phyloP scores from a whole-genome alignment of 345 rosid species.

The Moricandia arvensis region DNA sequence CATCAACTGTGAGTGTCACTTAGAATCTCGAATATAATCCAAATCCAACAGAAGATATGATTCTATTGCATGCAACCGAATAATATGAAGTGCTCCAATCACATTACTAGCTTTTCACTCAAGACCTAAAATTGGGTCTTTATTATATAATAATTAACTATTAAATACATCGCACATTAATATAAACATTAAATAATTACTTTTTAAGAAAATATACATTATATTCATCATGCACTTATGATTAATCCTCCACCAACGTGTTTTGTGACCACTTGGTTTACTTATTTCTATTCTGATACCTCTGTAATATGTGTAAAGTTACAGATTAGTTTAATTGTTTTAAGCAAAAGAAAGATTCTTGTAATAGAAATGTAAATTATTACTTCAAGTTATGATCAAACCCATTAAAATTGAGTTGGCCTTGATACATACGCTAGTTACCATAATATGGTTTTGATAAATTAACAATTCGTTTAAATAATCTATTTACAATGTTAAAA shows the following conservation, averaged over 20 bases:
- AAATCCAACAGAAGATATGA: constrained; percentile 37
- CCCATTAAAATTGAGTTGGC: neutral
- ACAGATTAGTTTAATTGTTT: neutral
- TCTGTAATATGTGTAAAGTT: constrained; percentile 33
- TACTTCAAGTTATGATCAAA: neutral
- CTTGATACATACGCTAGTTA: neutral
- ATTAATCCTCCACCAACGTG: constrained; percentile 15
- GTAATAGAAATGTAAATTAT: neutral
- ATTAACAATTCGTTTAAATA: neutral
- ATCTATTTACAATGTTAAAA: neutral
- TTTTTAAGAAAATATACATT: neutral
- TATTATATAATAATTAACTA: neutral
- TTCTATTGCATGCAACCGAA: constrained; percentile 37
- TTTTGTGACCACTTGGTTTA: constrained; percentile 14
- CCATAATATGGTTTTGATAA: neutral
- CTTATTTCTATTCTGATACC: constrained; percentile 19
- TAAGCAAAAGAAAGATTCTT: constrained; percentile 17
- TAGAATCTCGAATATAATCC: constrained; percentile 35
- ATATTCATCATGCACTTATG: constrained; percentile 5
- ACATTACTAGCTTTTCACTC: constrained; percentile 27
- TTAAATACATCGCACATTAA: neutral
- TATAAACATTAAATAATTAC: neutral
- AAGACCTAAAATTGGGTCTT: neutral
- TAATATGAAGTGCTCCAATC: constrained; percentile 41
- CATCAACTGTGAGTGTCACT: constrained; percentile 22